Conservation (phyloP, 208 protist species). For the Wallacemonas rigidus region DNA sequence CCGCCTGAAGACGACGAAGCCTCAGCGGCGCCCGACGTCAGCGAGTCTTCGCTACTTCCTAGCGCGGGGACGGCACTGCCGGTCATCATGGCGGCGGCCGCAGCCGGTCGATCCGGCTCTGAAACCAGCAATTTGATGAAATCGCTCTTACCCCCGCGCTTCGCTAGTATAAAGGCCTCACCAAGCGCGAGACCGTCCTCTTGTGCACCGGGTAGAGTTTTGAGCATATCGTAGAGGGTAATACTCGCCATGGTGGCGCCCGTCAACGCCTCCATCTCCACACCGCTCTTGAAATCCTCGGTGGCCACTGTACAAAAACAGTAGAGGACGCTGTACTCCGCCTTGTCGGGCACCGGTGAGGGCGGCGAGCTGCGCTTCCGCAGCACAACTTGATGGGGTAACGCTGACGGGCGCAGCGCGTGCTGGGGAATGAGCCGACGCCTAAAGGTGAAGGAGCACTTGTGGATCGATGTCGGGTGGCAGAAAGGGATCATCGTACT, state of each 20-base stretch:
- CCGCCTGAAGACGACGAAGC: no score
- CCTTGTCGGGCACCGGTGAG: slow-evolving; percentile 26
- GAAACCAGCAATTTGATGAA: slow-evolving; percentile 90
- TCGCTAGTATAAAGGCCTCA: slow-evolving; percentile 81
- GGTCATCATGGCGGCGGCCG: slow-evolving; percentile 18
- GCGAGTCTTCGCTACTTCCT: no score
- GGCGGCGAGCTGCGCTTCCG: slow-evolving; percentile 51
- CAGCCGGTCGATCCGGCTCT: slow-evolving; percentile 45
- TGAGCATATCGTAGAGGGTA: slow-evolving; percentile 91
- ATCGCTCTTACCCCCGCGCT: slow-evolving; percentile 73
- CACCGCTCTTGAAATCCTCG: slow-evolving; percentile 82
- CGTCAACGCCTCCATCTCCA: slow-evolving; percentile 98
- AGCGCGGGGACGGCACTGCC: background rate
- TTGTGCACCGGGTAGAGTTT: slow-evolving; percentile 68
- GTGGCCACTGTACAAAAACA: slow-evolving; percentile 90
- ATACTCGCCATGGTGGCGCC: slow-evolving; percentile 88
- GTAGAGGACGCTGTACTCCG: slow-evolving; percentile 80
- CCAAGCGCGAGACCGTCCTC: slow-evolving; percentile 83
- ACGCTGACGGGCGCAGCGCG: slow-evolving; percentile 42
- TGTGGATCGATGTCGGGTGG: slow-evolving; percentile 90
- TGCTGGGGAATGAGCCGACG: slow-evolving; percentile 50
- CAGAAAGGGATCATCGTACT: slow-evolving; percentile 95
- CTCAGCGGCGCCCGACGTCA: no score
- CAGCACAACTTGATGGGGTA: slow-evolving; percentile 82
- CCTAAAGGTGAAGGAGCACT: slow-evolving; percentile 87